phyloP scores from a whole-genome alignment of 2,329 filamentous ascomycete genomes.

The Cladophialophora yegresii region DNA sequence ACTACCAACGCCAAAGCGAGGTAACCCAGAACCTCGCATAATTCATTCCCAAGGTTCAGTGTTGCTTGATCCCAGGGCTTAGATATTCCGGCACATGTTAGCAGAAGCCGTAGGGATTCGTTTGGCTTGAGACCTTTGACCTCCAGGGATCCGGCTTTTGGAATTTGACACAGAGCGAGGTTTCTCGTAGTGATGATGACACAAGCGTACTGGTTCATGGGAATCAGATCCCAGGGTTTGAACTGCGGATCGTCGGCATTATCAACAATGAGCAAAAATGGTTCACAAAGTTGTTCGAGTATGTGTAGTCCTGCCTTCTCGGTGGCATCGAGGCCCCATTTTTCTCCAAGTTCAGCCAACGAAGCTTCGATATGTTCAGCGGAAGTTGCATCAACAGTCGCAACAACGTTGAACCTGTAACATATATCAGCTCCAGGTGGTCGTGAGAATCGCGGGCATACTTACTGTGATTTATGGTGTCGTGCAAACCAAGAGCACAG shows the following conservation, averaged over 20 bases:
- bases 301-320: conserved; percentile 14
- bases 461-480: neutral
- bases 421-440: neutral
- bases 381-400: conserved; percentile 42
- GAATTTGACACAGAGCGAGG: conserved; percentile 19
- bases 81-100: conserved; percentile 23
- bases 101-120: conserved; percentile 34
- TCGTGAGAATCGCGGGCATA: neutral
- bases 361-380: conserved; percentile 31
- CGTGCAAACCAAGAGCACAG: conserved; percentile 44
- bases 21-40: conserved; percentile 35
- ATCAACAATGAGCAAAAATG: conserved; percentile 46
- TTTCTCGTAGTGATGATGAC: conserved; percentile 47
- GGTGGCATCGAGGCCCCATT: conserved; percentile 14
- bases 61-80: conserved; percentile 10
- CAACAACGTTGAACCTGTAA: conserved; percentile 41
- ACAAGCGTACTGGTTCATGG: conserved; percentile 40
- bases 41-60: conserved; percentile 23
- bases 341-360: neutral
- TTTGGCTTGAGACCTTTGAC: conserved; percentile 33
- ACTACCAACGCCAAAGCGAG: conserved; percentile 38
- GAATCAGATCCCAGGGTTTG: conserved; percentile 41
- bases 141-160: conserved; percentile 27
- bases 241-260: conserved; percentile 46
- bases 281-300: neutral